phyloP scores from a whole-genome alignment of 1,139 yeast species.

The Candida neerlandica region DNA sequence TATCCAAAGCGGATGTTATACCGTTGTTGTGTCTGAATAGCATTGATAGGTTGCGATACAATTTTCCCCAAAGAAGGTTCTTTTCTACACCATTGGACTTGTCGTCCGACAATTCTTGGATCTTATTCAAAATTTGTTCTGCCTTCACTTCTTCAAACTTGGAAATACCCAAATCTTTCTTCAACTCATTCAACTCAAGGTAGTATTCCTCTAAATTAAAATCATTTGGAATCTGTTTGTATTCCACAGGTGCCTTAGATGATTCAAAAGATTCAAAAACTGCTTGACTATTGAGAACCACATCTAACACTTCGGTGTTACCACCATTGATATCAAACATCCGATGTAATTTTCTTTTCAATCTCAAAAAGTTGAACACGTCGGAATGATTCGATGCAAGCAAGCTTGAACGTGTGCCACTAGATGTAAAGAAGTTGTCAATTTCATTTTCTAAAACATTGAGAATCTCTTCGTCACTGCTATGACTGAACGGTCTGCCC shows the following conservation, averaged over 20 bases:
- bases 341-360: constrained; percentile 22
- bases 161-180: constrained; percentile 12
- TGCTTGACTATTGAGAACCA: constrained; percentile 28
- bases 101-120: constrained; percentile 13
- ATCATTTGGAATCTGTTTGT: constrained; percentile 42
- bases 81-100: constrained; percentile 21
- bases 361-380: constrained; percentile 23
- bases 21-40: constrained; percentile 38
- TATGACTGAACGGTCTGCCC: constrained; percentile 12
- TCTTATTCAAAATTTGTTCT: constrained; percentile 14
- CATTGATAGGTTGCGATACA: constrained; percentile 32
- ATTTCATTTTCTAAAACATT: constrained; percentile 22
- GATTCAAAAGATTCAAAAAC: constrained; percentile 22
- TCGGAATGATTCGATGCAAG: constrained; percentile 22
- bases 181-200: constrained; percentile 34
- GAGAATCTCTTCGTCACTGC: constrained; percentile 18
- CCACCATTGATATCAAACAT: constrained; percentile 34
- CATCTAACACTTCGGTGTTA: constrained; percentile 37
- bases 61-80: constrained; percentile 27
- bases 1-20: constrained; percentile 39
- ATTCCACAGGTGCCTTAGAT: constrained; percentile 15
- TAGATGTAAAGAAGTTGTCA: constrained; percentile 20
- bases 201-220: constrained; percentile 38
- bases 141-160: constrained; percentile 19
- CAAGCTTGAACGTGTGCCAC: constrained; percentile 18